Percentiles rank a stretch among this genome's conserved stretches.
Conservation (phyloP, 106 monocot species). For the Acanthochlamys bracteata region DNA sequence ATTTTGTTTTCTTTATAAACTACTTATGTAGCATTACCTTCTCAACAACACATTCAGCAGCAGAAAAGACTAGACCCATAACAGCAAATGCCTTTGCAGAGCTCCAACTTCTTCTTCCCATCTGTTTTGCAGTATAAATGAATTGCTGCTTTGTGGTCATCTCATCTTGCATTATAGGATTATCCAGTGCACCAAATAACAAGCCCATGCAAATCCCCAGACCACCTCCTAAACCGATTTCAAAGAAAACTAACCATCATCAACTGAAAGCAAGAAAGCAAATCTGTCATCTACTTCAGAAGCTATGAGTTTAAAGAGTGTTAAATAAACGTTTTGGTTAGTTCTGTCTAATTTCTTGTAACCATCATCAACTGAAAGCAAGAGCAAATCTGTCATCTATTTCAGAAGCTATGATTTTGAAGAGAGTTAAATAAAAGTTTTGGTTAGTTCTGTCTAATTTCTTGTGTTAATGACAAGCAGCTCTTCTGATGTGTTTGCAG, state of each 20-base stretch:
- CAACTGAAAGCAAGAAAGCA: neutral
- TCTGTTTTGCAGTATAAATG: conserved; percentile 82
- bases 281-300: neutral
- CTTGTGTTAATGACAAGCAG: too few relatives aligned
- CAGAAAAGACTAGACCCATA: conserved; percentile 92
- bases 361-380: neutral
- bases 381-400: neutral
- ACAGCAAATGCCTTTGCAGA: conserved; percentile 90
- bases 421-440: too few relatives aligned
- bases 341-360: too few relatives aligned
- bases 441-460: too few relatives aligned
- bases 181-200: conserved; percentile 87
- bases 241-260: neutral
- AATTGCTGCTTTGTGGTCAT: conserved; percentile 82
- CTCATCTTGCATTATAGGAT: conserved; percentile 66
- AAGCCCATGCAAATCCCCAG: conserved; percentile 87
- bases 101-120: conserved; percentile 82
- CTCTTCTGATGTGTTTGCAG: too few relatives aligned
- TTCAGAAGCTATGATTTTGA: too few relatives aligned
- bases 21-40: conserved; percentile 34
- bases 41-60: conserved; percentile 91
- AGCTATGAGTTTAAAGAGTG: too few relatives aligned
- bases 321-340: too few relatives aligned
- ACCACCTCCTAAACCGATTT: conserved; percentile 57
- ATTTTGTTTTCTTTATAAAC: neutral